phyloP scores from a whole-genome alignment of 495 filamentous ascomycete species.

The Aspergillus sparsus region DNA sequence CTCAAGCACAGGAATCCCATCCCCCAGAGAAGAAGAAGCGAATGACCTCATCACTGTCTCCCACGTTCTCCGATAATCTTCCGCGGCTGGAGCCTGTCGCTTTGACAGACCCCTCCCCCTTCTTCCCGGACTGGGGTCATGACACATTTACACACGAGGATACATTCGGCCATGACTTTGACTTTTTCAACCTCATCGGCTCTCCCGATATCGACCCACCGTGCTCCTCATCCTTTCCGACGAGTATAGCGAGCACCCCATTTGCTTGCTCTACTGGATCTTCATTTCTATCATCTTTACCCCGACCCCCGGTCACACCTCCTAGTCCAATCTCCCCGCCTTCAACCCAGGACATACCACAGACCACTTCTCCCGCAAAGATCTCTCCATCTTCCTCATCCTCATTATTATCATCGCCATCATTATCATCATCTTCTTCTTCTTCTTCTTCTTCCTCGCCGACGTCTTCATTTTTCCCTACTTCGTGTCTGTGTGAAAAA shows the following conservation, averaged over 20 bases:
- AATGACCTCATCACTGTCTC: not conserved
- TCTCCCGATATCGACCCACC: not conserved
- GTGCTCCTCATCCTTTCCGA: not conserved
- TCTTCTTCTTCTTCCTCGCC: not conserved
- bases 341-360: not conserved
- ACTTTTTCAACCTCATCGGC: slow-evolving; percentile 3
- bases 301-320: not conserved
- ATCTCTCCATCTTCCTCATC: not conserved
- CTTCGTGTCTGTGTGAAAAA: not conserved
- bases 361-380: not conserved
- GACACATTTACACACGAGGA: not conserved
- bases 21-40: slow-evolving; percentile 12
- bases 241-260: not conserved
- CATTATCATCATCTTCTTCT: not conserved
- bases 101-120: not conserved
- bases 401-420: not conserved
- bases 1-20: not conserved
- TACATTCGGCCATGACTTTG: not conserved
- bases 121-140: slow-evolving; percentile 4
- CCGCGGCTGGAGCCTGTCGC: not conserved
- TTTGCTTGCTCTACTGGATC: not conserved
- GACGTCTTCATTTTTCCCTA: not conserved
- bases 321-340: slow-evolving; percentile 11
- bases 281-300: not conserved
- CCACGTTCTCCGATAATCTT: not conserved